These are phyloP conservation scores for Bruguiera parviflora DNA, from an alignment of 345 rosid genomes.

Conservation along the genomic window DNA sequence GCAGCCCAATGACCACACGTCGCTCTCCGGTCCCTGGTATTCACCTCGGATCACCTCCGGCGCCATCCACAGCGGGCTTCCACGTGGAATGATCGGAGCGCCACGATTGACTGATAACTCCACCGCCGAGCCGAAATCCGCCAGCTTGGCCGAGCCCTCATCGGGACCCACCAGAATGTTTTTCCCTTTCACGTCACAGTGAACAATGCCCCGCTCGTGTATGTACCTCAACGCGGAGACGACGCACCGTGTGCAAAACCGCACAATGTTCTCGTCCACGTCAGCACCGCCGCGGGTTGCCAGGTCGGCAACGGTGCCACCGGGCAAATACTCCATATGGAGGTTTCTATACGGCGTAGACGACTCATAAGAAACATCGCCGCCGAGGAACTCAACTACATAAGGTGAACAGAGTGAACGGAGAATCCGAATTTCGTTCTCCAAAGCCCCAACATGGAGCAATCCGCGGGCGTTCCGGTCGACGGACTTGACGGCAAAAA, in stretches of 20 bases:
- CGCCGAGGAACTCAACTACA: slow-evolving; percentile 48
- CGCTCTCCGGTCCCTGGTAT: slow-evolving; percentile 72
- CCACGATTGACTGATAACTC: background rate
- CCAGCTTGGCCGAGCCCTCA: slow-evolving; percentile 46
- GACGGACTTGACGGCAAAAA: slow-evolving; percentile 65
- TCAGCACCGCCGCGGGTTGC: slow-evolving; percentile 16
- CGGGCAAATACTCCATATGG: slow-evolving; percentile 56
- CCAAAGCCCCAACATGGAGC: slow-evolving; percentile 38
- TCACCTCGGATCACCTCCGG: slow-evolving; percentile 76
- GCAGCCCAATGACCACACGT: slow-evolving; percentile 81
- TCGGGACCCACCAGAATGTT: slow-evolving; percentile 49
- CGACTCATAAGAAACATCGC: slow-evolving; percentile 40
- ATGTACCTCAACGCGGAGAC: slow-evolving; percentile 55
- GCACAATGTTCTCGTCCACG: slow-evolving; percentile 34
- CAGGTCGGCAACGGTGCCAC: slow-evolving; percentile 55
- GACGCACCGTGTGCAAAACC: slow-evolving; percentile 48
- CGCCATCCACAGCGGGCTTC: slow-evolving; percentile 94
- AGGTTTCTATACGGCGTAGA: slow-evolving; percentile 50
- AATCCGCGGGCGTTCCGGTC: slow-evolving; percentile 37
- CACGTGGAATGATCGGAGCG: slow-evolving; percentile 44
- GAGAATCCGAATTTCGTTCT: slow-evolving; percentile 55
- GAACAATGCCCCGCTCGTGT: slow-evolving; percentile 57
- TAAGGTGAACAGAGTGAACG: slow-evolving; percentile 43
- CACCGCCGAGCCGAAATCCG: slow-evolving; percentile 72
- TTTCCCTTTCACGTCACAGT: slow-evolving; percentile 74